Evolutionary conservation across 176 grass and related monocot genomes (phyloP), one percentile per base, ranked within the genome.

Genomic region (Triticum turgidum): DNA sequence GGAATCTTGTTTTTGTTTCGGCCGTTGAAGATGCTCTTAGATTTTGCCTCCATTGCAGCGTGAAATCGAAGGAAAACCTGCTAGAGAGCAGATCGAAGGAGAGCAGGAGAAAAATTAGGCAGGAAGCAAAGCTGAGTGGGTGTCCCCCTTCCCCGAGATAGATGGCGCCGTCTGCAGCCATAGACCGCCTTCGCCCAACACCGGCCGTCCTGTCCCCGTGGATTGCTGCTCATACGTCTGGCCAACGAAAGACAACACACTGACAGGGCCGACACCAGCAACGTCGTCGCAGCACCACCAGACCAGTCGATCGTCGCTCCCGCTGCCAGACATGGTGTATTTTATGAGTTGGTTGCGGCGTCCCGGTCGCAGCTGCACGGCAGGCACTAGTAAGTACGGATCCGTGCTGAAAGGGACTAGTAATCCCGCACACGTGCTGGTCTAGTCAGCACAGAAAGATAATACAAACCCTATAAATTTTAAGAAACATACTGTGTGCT

Each of bases 261-360:
- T 14, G 47, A 49, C 49, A 52, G 49, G 49, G 14, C 49, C 49
- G 35, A 7, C 42, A 20, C 84, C 49, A 12, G 17, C 74, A 47
- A n/a, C 11, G 4, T 24, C 69, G 62, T 56, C 2, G 63, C 73
- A 18, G 12, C 56, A 47, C 24, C n/a, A 56, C 68, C 49, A 6
- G 5, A 10, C 32, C 64, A 13, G 64, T 17, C 30, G 15, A 3
- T 6, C 13, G 15, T 56, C 58, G 9, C 44, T 30, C 11, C 7
- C 49, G 49, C 49, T 52, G 49, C 6, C 8, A 69, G 33, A 6
- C 70, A 30, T 82, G 42, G 45, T 15, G 45, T 15, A 12, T 69
- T 11, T 29, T 29, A 44, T n/a, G 54, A 41, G 81, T 56, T 24
- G 65, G 87, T 35, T 84, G 87, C 30, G 39, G 20, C 30, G 81